Percentiles rank a stretch among this genome's conserved stretches.
phyloP scores from a whole-genome alignment of 2,329 filamentous ascomycete species.

The Chrysoporthe deuterocubensis region DNA sequence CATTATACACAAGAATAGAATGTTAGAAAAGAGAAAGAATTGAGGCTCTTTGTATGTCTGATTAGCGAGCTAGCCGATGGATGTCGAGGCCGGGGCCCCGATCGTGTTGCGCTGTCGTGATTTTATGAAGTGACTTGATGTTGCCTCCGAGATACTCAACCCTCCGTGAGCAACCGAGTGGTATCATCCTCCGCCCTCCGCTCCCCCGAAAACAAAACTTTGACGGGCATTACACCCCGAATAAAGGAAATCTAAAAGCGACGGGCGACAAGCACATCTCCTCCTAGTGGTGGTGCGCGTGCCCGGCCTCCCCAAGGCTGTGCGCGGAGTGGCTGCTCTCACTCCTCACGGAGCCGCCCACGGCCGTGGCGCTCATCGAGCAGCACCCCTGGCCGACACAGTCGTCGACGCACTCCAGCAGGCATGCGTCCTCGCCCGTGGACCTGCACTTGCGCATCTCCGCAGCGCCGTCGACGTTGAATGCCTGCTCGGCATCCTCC shows the following conservation, averaged over 20 bases:
- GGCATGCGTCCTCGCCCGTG: constrained; percentile 44
- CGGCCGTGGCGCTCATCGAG: constrained; percentile 32
- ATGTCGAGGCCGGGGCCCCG: not conserved
- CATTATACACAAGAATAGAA: not conserved
- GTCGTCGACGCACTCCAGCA: constrained; percentile 58
- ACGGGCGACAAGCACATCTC: not conserved
- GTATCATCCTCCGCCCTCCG: not conserved
- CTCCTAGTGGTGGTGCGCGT: constrained; percentile 39
- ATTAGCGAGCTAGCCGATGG: not conserved
- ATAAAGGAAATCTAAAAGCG: constrained; percentile 24
- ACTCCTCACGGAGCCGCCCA: constrained; percentile 39
- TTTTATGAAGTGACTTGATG: not conserved
- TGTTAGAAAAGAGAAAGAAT: not conserved
- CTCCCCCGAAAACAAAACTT: not conserved
- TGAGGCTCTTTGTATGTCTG: not conserved
- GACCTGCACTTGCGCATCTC: constrained; percentile 23
- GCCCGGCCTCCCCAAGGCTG: constrained; percentile 34
- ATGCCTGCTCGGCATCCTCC: constrained; percentile 36
- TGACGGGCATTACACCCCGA: constrained; percentile 11
- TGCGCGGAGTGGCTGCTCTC: constrained; percentile 39
- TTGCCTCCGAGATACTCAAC: not conserved
- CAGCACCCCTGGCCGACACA: constrained; percentile 53
- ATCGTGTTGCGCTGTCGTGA: not conserved
- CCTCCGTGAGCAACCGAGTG: not conserved
- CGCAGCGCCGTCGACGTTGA: constrained; percentile 42